Evolutionary conservation across 176 grass and related monocot genomes (phyloP), one percentile per base, ranked within the genome.

Genomic region (Chloris gayana): DNA sequence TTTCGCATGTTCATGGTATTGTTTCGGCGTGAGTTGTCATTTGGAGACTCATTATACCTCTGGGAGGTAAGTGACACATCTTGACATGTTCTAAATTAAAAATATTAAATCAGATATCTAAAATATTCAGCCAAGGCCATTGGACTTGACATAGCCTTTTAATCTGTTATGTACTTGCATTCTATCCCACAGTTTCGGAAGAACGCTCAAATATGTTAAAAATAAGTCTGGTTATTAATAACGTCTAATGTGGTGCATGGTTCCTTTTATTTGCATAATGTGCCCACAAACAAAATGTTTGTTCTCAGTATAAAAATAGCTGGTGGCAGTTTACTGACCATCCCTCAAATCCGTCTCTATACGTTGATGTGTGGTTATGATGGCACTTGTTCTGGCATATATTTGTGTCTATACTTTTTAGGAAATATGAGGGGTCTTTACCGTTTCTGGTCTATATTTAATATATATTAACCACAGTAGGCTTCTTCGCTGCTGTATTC

Each of bases 1-100:
- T 95, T 99, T 80, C 96, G 96, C n/a, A 99, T 99, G 92, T 99
- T 99, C 75, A 99, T 99, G 96, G 96, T 99, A 39, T 73, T 99
- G 58, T 99, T 99, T 82, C 96, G 96, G 21, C 88, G 96, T 60
- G 96, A 99, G 67, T 75, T 99, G 70, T 99, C 96, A 74, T 99
- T 99, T 76, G 96, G 90, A 61, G 96, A 99, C 41, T 99, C 96
- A 26, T 88, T 99, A 84, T 99, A 87, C 79, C 92, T 99, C 31
- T 99, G 96, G 96, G 96, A 99, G 96, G 96, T 99, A 98, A 54
- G 13, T 63, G 49, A 1, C 68, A 41, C 32, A 77, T 69, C 75
- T 51, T 73, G 18, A 41, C 15, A 10, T 67, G 13, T n/a, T n/a
- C n/a, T n/a, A n/a, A n/a, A n/a, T n/a, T n/a, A n/a, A n/a, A n/a